Evolutionary conservation across 169 alveolate species (phyloP).

Genomic region (Theileria sp.): DNA sequence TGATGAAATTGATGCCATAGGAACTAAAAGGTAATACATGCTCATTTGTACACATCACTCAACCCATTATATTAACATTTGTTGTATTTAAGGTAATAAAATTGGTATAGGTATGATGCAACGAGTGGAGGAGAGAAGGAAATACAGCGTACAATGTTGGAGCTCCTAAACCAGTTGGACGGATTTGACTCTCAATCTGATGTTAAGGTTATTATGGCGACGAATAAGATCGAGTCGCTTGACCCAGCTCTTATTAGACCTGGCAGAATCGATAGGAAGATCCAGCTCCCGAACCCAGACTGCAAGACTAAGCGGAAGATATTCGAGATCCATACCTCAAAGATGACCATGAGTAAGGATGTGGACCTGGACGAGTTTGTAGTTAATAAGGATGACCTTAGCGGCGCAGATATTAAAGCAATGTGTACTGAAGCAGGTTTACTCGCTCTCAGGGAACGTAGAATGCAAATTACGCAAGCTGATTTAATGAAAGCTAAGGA

Average conservation of each 20-base stretch:
- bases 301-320: slow-evolving; percentile 94
- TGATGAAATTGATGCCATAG: slow-evolving; percentile 99
- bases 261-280: slow-evolving; percentile 99
- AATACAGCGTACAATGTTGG: slow-evolving; percentile 99
- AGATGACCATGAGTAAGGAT: slow-evolving; percentile 97
- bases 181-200: slow-evolving; percentile 99
- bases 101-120: slow-evolving; percentile 87
- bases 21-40: slow-evolving; percentile 87
- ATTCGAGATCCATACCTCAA: slow-evolving; percentile 96
- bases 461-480: slow-evolving; percentile 94
- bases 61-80: background rate
- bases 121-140: slow-evolving; percentile 99
- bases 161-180: slow-evolving; percentile 96
- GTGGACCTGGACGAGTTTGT: slow-evolving; percentile 98
- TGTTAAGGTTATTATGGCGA: slow-evolving; percentile 98
- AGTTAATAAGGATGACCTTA: slow-evolving; percentile 97
- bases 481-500: slow-evolving; percentile 98
- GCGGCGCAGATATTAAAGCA: slow-evolving; percentile 99
- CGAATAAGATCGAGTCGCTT: slow-evolving; percentile 95
- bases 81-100: background rate
- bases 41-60: background rate
- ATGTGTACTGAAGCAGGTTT: slow-evolving; percentile 99
- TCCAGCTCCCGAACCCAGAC: slow-evolving; percentile 98
- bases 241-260: slow-evolving; percentile 99
- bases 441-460: slow-evolving; percentile 97